Evolutionary conservation across 495 filamentous ascomycete genomes (phyloP).

Genomic region (Neurospora intermedia): DNA sequence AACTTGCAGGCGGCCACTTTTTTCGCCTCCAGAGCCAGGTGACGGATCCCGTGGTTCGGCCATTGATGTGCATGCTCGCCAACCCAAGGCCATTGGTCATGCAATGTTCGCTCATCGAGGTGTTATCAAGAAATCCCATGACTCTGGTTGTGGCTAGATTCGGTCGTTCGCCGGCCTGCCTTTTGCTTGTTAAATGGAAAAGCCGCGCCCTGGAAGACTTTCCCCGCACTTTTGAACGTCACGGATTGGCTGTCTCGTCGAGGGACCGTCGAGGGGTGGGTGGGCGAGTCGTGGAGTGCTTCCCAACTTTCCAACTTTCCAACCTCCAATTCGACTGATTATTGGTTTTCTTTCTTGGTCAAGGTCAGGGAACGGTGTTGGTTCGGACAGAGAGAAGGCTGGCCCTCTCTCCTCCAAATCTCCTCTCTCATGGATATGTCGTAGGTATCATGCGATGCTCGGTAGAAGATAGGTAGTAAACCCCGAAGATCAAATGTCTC

Average conservation of each 20-base stretch:
- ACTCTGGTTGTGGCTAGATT: background rate
- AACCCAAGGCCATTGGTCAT: background rate
- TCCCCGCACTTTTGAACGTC: background rate
- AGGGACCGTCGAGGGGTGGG: background rate
- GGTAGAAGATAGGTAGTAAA: background rate
- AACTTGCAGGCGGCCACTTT: background rate
- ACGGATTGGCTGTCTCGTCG: background rate
- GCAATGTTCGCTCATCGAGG: background rate
- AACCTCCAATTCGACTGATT: background rate
- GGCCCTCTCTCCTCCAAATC: too few species aligned
- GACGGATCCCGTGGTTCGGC: background rate
- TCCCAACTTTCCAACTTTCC: background rate
- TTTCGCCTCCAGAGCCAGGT: background rate
- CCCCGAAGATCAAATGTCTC: background rate
- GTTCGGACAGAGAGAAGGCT: too few species aligned
- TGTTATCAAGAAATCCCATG: background rate
- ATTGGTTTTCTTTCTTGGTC: background rate
- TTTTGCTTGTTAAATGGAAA: background rate
- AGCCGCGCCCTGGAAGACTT: background rate
- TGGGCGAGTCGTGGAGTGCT: background rate
- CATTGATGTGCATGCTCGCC: background rate
- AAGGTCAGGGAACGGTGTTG: too few species aligned
- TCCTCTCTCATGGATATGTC: too few species aligned
- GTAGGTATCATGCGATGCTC: background rate
- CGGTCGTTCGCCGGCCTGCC: background rate